These are phyloP conservation scores for Cyclospora cayetanensis DNA, from an alignment of 169 alveolate genomes.

Conservation along the genomic window DNA sequence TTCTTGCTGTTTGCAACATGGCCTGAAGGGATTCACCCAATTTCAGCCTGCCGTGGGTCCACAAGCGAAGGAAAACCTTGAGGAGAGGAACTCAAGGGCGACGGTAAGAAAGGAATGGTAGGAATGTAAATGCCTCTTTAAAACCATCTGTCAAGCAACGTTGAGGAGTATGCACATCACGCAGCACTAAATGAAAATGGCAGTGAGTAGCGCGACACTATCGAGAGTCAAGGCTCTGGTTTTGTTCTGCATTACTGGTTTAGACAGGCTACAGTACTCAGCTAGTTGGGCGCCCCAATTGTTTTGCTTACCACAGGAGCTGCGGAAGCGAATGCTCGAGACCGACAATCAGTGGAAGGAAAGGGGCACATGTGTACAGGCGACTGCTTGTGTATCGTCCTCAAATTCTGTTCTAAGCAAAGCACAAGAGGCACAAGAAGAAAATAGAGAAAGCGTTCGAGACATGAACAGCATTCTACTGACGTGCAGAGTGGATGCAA, in stretches of 20 bases:
- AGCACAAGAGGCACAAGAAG: slow-evolving; percentile 72
- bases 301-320: slow-evolving; percentile 17
- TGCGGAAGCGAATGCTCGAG: slow-evolving; percentile 23
- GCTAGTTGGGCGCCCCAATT: not conserved
- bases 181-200: not conserved
- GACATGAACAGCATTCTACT: slow-evolving; percentile 84
- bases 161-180: not conserved
- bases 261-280: not conserved
- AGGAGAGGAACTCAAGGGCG: slow-evolving; percentile 5
- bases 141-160: not conserved
- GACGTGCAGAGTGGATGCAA: slow-evolving; percentile 84
- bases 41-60: not conserved
- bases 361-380: not conserved
- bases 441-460: slow-evolving; percentile 85
- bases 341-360: slow-evolving; percentile 16
- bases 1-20: too few relatives aligned
- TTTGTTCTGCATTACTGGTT: not conserved
- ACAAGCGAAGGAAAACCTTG: not conserved
- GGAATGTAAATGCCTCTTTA: not conserved
- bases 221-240: not conserved
- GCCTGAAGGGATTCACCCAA: not conserved
- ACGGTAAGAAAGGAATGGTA: not conserved
- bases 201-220: not conserved
- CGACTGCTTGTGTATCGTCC: not conserved
- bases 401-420: not conserved